Evolutionary conservation across 495 filamentous ascomycete species (phyloP).

Genomic region (Podospora pseudoanserina): DNA sequence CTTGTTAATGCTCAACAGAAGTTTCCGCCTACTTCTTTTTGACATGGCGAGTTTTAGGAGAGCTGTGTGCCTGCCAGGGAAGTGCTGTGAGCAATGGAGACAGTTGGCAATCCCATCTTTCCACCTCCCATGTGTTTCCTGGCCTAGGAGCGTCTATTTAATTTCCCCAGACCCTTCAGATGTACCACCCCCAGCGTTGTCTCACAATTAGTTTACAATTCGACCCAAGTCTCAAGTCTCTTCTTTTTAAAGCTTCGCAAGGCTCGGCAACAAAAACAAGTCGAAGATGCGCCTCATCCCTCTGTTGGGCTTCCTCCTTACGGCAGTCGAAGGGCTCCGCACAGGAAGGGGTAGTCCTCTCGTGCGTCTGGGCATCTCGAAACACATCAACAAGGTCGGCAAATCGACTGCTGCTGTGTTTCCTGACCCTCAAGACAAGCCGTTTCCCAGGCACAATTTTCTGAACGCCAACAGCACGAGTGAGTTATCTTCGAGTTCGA

Average conservation of each 20-base stretch:
- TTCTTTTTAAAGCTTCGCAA: neutral
- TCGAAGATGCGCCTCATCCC: neutral
- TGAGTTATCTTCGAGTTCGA: slow-evolving; percentile 14
- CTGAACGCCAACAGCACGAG: slow-evolving; percentile 37
- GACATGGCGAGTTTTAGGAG: neutral
- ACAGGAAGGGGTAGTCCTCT: slow-evolving; percentile 5
- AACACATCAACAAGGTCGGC: neutral
- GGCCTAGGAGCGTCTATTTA: too few species aligned
- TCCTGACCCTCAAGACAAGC: neutral
- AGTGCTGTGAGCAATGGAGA: neutral
- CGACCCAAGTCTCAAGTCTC: neutral
- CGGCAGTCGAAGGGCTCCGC: slow-evolving; percentile 16
- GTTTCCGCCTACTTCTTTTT: neutral
- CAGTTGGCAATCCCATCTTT: neutral
- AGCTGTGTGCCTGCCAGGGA: neutral
- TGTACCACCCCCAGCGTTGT: neutral
- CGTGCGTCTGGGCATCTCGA: neutral
- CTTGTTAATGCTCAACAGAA: neutral
- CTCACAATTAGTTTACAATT: neutral
- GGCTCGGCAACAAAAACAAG: neutral
- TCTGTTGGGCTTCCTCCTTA: neutral
- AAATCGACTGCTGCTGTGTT: neutral
- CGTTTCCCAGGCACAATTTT: slow-evolving; percentile 19
- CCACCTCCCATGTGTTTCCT: too few species aligned
- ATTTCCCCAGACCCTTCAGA: too few species aligned